Conservation (phyloP, 345 rosid genomes). For the Capsella bursapastoris region DNA sequence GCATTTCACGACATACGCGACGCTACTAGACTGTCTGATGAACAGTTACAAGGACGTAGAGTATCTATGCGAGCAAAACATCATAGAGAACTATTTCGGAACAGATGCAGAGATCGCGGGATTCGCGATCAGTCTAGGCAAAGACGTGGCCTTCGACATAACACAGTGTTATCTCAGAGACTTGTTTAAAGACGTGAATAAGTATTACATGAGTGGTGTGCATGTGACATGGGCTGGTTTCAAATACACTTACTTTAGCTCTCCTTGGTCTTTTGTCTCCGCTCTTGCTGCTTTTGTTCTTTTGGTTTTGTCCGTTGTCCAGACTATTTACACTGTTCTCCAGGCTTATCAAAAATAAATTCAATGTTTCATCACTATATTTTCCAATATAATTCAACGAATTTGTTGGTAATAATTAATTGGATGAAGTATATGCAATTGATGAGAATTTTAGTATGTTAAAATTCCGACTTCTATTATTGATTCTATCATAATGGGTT, state of each 20-base stretch:
- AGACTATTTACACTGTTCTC: slow-evolving; percentile 55
- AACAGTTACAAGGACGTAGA: slow-evolving; percentile 69
- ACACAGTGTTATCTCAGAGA: slow-evolving; percentile 54
- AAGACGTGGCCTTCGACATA: slow-evolving; percentile 74
- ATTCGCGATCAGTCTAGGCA: slow-evolving; percentile 67
- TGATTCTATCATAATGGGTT: slow-evolving; percentile 5
- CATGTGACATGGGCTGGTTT: slow-evolving; percentile 71
- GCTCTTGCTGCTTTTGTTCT: slow-evolving; percentile 72
- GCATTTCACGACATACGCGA: slow-evolving; percentile 75
- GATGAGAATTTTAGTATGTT: not conserved
- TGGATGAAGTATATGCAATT: not conserved
- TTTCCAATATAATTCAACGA: not conserved
- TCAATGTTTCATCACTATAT: not conserved
- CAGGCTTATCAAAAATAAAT: slow-evolving; percentile 21
- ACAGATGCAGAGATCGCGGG: slow-evolving; percentile 67
- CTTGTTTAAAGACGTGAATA: slow-evolving; percentile 60
- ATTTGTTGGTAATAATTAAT: not conserved
- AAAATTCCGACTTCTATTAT: not conserved
- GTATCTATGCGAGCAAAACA: slow-evolving; percentile 59
- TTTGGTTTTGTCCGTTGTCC: slow-evolving; percentile 59
- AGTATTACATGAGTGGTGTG: slow-evolving; percentile 57
- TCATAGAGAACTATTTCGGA: slow-evolving; percentile 73
- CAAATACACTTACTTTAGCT: slow-evolving; percentile 69
- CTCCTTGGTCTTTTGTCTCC: slow-evolving; percentile 86
- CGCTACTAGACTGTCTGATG: slow-evolving; percentile 66